Base-by-base conservation (phyloP, 2,329 filamentous ascomycete genomes). In the Cladosporium sp. region DNA sequence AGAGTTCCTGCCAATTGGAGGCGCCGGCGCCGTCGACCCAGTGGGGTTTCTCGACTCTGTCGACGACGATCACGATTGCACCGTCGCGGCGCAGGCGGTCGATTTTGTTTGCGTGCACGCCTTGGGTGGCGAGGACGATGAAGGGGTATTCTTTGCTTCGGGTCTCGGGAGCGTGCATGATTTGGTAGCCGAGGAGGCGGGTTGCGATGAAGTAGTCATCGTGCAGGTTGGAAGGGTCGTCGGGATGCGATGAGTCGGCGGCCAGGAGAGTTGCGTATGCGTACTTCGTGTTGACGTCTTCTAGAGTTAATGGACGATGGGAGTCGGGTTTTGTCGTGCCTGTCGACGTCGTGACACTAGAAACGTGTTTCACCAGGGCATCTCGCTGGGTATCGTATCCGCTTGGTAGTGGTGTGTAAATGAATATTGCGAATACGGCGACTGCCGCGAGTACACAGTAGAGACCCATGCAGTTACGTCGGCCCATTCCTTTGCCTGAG, bases 1-100 rank as follows among this genome's bases (percentile, higher is more conserved):
- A 66, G 22, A 75, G 66, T 30, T 74, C 67, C 47, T 66, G 61
- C 72, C 72, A 76, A 8, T 60, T 51, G 12, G 49, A 47, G 14
- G 50, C 47, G 15, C 55, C 60, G 37, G 45, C 30, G 14, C 54
- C 54, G 30, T 50, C 43, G 17, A 60, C 17, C 59, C 61, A 59
- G 37, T 28, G 15, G 40, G 59, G 39, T 11, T 62, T 55, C 28
- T 61, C 50, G 28, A 59, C 45, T 12, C 56, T 60, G 25, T 65
- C 61, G 50, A 63, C 65, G 19, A 65, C 51, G 36, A 65, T 59
- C 3, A 72, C 64, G 11, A 65, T 65, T 1, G 69, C 69, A 25
- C 69, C 69, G 51, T 71, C 69, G 36, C 55, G 60, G 12, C 63
- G 60, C 14, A 72, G 58, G 14, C 67, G 64, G 17, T 68, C 60